Conservation (phyloP, 129 eudicot genomes). For the Deinandra increscens region DNA sequence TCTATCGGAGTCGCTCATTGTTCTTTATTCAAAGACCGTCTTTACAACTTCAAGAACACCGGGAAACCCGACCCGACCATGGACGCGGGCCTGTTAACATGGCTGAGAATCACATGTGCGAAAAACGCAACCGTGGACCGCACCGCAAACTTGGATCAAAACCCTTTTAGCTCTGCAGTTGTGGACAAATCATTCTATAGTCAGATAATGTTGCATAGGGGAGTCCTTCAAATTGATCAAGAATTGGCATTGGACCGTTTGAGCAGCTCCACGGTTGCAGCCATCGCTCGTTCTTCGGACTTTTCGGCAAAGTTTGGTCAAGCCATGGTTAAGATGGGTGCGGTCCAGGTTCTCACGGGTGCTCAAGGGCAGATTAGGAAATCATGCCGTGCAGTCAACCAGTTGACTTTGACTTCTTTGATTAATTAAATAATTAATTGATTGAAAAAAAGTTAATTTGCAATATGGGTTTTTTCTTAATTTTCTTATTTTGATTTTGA, state of each 20-base stretch:
- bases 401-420: background rate
- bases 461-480: too few species aligned
- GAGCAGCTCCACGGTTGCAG: constrained; percentile 34
- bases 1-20: constrained; percentile 57
- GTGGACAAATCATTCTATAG: constrained; percentile 57
- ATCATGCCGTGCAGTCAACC: constrained; percentile 48
- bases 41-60: constrained; percentile 53
- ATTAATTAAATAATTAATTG: background rate
- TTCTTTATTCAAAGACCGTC: too few species aligned
- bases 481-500: too few species aligned
- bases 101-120: constrained; percentile 32
- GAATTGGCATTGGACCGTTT: constrained; percentile 41
- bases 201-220: constrained; percentile 35
- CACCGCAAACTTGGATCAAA: constrained; percentile 41
- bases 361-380: constrained; percentile 53
- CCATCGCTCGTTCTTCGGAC: constrained; percentile 27
- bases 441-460: too few species aligned
- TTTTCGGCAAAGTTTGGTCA: constrained; percentile 40
- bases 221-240: too few species aligned
- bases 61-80: constrained; percentile 56
- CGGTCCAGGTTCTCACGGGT: constrained; percentile 49
- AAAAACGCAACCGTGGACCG: constrained; percentile 30
- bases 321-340: constrained; percentile 64
- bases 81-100: constrained; percentile 23
- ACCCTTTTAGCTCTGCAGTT: constrained; percentile 26